These are phyloP conservation scores for Arctium lappa DNA, from an alignment of 129 eudicot species.

Conservation along the genomic window DNA sequence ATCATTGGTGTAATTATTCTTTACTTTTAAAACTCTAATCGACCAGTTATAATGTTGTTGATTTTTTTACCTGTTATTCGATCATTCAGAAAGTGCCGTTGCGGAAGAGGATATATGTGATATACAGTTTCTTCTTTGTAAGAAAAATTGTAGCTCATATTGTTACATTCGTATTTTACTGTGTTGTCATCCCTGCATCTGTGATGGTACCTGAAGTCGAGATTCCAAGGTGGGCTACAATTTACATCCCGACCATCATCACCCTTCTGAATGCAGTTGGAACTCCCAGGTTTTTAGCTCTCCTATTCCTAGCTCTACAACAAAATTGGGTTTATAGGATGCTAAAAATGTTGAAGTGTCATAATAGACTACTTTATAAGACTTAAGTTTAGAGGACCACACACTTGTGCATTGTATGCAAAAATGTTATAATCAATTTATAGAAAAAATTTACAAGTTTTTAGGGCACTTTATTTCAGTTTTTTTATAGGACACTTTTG, in stretches of 20 bases:
- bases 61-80: background rate
- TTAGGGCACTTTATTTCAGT: too few species aligned
- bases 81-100: conserved; percentile 24
- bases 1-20: background rate
- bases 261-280: conserved; percentile 10
- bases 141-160: conserved; percentile 41
- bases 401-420: background rate
- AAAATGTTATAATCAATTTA: background rate
- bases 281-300: conserved; percentile 19
- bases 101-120: conserved; percentile 29
- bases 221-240: conserved; percentile 31
- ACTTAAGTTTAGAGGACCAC: background rate
- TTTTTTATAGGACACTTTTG: too few species aligned
- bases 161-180: conserved; percentile 35
- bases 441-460: too few species aligned
- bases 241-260: conserved; percentile 33
- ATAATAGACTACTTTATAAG: background rate
- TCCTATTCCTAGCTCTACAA: background rate
- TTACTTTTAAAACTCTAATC: background rate
- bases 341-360: background rate
- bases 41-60: background rate
- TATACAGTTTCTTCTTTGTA: conserved; percentile 32
- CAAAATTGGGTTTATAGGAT: background rate
- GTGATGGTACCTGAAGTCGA: conserved; percentile 33
- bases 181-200: conserved; percentile 32